Conservation (phyloP, 345 rosid species). For the Dimocarpus longan region DNA sequence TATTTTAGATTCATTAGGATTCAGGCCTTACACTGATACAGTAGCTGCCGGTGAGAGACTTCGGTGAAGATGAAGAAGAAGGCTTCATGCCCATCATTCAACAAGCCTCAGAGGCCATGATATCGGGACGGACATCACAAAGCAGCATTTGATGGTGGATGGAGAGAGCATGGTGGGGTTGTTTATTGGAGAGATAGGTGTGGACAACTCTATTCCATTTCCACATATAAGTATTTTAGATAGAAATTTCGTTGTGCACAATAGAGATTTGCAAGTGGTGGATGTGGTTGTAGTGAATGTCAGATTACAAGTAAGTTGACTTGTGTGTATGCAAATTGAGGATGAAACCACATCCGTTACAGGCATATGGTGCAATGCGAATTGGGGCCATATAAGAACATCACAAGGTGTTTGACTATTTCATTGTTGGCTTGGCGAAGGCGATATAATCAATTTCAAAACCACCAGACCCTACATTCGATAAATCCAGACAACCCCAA, state of each 20-base stretch:
- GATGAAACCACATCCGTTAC: slow-evolving; percentile 23
- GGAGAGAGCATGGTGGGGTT: slow-evolving; percentile 30
- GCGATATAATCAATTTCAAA: neutral
- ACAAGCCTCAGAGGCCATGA: no score
- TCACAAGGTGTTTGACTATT: neutral
- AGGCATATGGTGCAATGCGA: neutral
- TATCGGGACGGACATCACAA: slow-evolving; percentile 45
- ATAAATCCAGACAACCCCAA: no score
- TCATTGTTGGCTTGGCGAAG: neutral
- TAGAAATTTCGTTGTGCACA: slow-evolving; percentile 48
- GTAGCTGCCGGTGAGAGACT: no score
- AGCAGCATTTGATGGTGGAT: slow-evolving; percentile 45
- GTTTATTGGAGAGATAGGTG: slow-evolving; percentile 31
- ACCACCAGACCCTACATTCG: no score
- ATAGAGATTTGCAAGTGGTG: neutral
- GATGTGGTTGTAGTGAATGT: neutral
- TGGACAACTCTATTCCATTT: slow-evolving; percentile 42
- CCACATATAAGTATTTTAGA: slow-evolving; percentile 36
- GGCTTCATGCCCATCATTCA: no score
- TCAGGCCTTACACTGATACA: no score
- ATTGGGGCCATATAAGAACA: no score
- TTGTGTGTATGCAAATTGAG: neutral
- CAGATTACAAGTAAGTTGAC: neutral
- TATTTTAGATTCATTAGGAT: no score
- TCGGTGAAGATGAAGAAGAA: no score